phyloP scores from a whole-genome alignment of 2,329 filamentous ascomycete species.

The Pyrenophora teres region DNA sequence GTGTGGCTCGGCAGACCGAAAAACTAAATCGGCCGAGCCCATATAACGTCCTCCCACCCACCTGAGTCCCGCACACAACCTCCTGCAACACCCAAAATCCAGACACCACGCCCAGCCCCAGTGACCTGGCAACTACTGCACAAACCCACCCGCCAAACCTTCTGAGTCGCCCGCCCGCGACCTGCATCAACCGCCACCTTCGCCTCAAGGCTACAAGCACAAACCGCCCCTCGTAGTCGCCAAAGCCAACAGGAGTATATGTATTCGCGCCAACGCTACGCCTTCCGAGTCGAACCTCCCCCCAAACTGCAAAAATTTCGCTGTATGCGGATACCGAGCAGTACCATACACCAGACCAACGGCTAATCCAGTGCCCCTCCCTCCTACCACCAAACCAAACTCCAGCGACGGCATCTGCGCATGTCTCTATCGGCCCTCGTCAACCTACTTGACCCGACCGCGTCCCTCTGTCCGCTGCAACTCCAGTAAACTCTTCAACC shows the following conservation, averaged over 20 bases:
- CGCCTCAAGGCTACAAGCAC: constrained; percentile 36
- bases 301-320: constrained; percentile 97
- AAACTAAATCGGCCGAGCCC: constrained; percentile 21
- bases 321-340: constrained; percentile 93
- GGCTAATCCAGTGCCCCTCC: constrained; percentile 68
- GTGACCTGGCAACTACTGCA: constrained; percentile 26
- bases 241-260: constrained; percentile 73
- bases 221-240: constrained; percentile 36
- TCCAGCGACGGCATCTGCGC: constrained; percentile 51
- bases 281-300: constrained; percentile 92
- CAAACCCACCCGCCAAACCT: constrained; percentile 1
- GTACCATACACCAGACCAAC: constrained; percentile 86
- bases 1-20: constrained; percentile 24
- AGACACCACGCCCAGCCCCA: constrained; percentile 21
- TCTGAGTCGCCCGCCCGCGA: constrained; percentile 34
- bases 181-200: constrained; percentile 43
- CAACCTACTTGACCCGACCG: constrained; percentile 48
- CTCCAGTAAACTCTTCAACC: constrained; percentile 35
- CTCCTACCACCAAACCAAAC: constrained; percentile 9
- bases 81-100: constrained; percentile 27
- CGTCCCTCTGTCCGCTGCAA: constrained; percentile 36
- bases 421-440: constrained; percentile 67
- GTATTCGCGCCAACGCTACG: constrained; percentile 97
- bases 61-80: constrained; percentile 24
- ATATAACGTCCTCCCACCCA: constrained; percentile 24